Base-by-base conservation (phyloP, 2,329 filamentous ascomycete genomes). In the Fusarium pseudonygamai region DNA sequence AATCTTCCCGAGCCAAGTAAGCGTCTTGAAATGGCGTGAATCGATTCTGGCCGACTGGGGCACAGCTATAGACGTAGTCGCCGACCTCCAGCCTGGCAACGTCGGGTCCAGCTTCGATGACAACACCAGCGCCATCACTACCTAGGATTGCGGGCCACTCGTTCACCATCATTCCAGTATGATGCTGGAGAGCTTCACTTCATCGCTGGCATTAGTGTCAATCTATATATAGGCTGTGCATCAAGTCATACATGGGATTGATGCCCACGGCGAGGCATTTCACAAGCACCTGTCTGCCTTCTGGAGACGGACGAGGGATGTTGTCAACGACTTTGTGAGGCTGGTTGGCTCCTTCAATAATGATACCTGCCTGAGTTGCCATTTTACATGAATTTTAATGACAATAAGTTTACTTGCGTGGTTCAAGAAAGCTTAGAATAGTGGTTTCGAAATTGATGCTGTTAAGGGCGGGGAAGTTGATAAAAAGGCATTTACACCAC, bases 11-110 rank as follows among this genome's bases (percentile, higher is more conserved):
- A 47, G 82, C 82, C 11, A 84, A 55, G 39, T 83, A 83, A 20
- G 78, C 77, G 32, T 84, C 82, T 58, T 83, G 82, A 43, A 83
- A 83, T 7, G 82, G 82, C 2, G 76, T 77, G 60, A 78, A 79
- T 11, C 73, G 73, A n/a, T 77, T 80, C 13, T 73, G 67, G 4
- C 83, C 83, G 1, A 84, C 59, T 16, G 76, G 78, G 4, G 79
- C 79, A 64, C 80, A 82, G 6, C 81, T 80, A 65, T 79, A 84
- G 42, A 82, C 74, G 24, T 72, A 75, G 71, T 84, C 82, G 3
- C 82, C 82, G 9, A 60, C 58, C 28, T 78, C 76, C 55, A 84
- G 76, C 59, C 76, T 81, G 11, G 58, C 70, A 43, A 80, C 79
- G 22, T 73, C 75, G 4, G 74, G 58, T 0, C 81, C 82, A 24